phyloP scores from a whole-genome alignment of 2,329 filamentous ascomycete species.

The Phialophora chinensis region DNA sequence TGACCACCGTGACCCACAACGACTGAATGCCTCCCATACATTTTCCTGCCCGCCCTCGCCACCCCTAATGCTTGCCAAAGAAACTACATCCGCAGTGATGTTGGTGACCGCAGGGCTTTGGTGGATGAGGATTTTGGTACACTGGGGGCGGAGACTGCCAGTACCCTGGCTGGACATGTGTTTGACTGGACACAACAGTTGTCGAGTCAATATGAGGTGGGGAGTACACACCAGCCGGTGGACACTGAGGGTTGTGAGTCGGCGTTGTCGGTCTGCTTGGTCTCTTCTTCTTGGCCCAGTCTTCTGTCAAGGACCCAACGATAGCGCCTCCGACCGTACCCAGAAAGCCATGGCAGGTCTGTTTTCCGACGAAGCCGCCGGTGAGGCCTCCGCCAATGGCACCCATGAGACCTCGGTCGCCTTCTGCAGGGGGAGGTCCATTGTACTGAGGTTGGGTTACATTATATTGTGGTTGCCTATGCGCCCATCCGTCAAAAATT shows the following conservation, averaged over 20 bases:
- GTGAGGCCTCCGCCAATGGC: no score
- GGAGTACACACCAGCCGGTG: no score
- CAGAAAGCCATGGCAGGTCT: background rate
- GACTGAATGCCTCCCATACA: no score
- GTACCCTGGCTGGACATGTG: background rate
- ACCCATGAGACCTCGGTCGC: no score
- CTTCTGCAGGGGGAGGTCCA: no score
- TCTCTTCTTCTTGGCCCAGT: constrained; percentile 4
- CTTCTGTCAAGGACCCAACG: background rate
- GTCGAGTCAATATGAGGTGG: no score
- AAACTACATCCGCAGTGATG: background rate
- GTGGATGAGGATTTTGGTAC: background rate
- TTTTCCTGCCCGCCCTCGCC: background rate
- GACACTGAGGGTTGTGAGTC: no score
- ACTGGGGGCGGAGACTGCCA: background rate
- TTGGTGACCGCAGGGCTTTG: background rate
- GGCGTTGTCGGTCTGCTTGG: background rate
- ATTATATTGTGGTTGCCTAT: no score
- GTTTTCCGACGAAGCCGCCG: background rate
- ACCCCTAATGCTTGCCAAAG: constrained; percentile 7
- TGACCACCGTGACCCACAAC: no score
- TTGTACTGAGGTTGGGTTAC: no score
- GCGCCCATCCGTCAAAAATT: no score
- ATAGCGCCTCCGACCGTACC: constrained; percentile 1
- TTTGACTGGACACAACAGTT: no score